Percentiles rank a stretch among this genome's conserved stretches.
These are phyloP conservation scores for Globisporangium camurandrum DNA, from an alignment of 352 stramenopile species.

Conservation along the genomic window DNA sequence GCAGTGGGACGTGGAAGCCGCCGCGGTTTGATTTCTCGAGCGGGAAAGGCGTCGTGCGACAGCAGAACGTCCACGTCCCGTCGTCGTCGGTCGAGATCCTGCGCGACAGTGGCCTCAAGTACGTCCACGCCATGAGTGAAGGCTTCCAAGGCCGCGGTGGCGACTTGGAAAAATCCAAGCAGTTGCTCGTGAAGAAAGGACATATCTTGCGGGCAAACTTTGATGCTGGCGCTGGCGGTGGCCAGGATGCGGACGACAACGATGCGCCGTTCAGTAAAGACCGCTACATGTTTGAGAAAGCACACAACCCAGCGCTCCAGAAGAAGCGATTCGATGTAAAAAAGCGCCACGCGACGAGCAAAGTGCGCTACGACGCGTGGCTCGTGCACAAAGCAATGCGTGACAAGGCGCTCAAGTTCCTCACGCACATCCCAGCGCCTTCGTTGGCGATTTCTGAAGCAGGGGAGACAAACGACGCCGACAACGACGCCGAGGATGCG, in stretches of 20 bases:
- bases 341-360: slow-evolving; percentile 48
- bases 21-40: slow-evolving; percentile 73
- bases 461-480: slow-evolving; percentile 11
- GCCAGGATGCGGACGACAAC: slow-evolving; percentile 30
- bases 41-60: slow-evolving; percentile 51
- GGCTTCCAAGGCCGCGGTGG: slow-evolving; percentile 76
- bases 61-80: slow-evolving; percentile 43
- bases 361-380: slow-evolving; percentile 71
- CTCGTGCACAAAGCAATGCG: slow-evolving; percentile 68
- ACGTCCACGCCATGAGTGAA: slow-evolving; percentile 82
- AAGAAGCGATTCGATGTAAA: slow-evolving; percentile 36
- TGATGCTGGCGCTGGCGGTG: slow-evolving; percentile 11
- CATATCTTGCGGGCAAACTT: slow-evolving; percentile 78
- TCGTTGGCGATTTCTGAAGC: not conserved
- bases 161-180: slow-evolving; percentile 74
- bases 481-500: slow-evolving; percentile 21
- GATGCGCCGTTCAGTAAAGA: slow-evolving; percentile 60
- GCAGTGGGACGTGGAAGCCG: slow-evolving; percentile 21
- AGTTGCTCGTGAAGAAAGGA: slow-evolving; percentile 68
- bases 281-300: slow-evolving; percentile 62
- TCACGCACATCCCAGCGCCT: slow-evolving; percentile 60
- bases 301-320: slow-evolving; percentile 50
- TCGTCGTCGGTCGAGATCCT: slow-evolving; percentile 75
- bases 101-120: slow-evolving; percentile 67
- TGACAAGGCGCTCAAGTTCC: slow-evolving; percentile 68